phyloP scores from a whole-genome alignment of 148 eudicot genomes.

The Rhododendron ovatum region DNA sequence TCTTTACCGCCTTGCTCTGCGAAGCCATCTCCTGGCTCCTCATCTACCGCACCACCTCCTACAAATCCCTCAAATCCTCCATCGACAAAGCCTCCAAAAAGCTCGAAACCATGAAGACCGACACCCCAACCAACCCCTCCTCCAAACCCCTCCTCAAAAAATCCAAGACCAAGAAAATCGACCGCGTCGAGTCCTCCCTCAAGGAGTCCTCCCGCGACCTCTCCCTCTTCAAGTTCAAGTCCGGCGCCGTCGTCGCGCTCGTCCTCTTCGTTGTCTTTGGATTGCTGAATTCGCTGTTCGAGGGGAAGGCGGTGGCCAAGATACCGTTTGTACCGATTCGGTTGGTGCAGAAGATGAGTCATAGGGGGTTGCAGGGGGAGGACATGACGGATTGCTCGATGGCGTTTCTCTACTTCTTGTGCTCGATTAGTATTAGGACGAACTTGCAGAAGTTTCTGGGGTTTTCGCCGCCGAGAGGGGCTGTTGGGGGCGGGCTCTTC shows the following conservation, averaged over 20 bases:
- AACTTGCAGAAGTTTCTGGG: slow-evolving; percentile 95
- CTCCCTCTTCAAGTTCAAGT: slow-evolving; percentile 89
- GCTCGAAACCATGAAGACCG: slow-evolving; percentile 82
- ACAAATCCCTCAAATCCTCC: slow-evolving; percentile 90
- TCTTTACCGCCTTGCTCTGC: slow-evolving; percentile 74
- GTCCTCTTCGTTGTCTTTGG: slow-evolving; percentile 87
- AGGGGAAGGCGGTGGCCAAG: slow-evolving; percentile 80
- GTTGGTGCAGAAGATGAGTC: slow-evolving; percentile 96
- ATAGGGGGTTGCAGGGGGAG: slow-evolving; percentile 68
- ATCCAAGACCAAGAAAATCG: slow-evolving; percentile 72
- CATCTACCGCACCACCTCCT: slow-evolving; percentile 85
- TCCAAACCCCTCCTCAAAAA: slow-evolving; percentile 11
- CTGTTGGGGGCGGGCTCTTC: slow-evolving; percentile 63
- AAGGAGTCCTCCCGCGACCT: slow-evolving; percentile 89
- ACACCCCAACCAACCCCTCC: slow-evolving; percentile 6
- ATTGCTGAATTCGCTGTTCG: slow-evolving; percentile 65
- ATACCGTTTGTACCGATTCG: slow-evolving; percentile 74
- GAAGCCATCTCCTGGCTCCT: slow-evolving; percentile 87
- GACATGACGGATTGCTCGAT: slow-evolving; percentile 97
- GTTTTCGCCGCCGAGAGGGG: slow-evolving; percentile 91
- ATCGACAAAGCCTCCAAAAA: slow-evolving; percentile 92
- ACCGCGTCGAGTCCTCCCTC: slow-evolving; percentile 76
- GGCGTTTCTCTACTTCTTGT: slow-evolving; percentile 91
- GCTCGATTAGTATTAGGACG: slow-evolving; percentile 88
- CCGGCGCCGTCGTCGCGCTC: slow-evolving; percentile 86